phyloP scores from a whole-genome alignment of 768 basidiomycete genomes.

The Steccherinum ochraceum region DNA sequence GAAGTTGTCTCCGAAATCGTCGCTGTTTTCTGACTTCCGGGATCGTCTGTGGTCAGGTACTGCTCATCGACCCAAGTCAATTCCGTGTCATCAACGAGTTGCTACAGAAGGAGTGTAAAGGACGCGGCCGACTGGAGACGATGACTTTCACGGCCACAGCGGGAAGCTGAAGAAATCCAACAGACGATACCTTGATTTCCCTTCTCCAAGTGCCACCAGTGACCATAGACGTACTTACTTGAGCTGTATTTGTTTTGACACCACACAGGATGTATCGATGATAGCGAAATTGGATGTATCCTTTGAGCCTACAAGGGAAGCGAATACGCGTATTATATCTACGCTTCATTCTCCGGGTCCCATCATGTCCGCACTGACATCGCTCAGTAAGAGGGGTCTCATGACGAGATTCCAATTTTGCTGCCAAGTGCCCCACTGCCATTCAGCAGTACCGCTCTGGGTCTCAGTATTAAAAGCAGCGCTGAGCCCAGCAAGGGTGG shows the following conservation, averaged over 20 bases:
- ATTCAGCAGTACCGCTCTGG: constrained; percentile 21
- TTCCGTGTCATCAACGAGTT: constrained; percentile 88
- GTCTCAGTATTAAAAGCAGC: constrained; percentile 33
- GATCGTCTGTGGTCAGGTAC: constrained; percentile 50
- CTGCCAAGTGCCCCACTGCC: constrained; percentile 75
- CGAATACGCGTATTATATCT: not conserved
- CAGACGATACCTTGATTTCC: too few species aligned
- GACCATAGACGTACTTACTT: not conserved
- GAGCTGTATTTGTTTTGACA: too few species aligned
- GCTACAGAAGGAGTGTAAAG: constrained; percentile 87
- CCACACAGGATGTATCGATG: too few species aligned
- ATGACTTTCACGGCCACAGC: constrained; percentile 65
- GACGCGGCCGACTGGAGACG: constrained; percentile 81
- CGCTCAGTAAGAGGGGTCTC: constrained; percentile 44
- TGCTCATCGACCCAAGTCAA: constrained; percentile 90
- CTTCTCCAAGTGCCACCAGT: not conserved
- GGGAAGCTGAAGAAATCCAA: constrained; percentile 10
- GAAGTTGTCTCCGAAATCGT: not conserved
- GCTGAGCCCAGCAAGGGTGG: constrained; percentile 44
- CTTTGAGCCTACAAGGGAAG: not conserved
- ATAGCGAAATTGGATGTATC: too few species aligned
- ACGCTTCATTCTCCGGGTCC: too few species aligned
- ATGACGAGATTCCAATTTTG: constrained; percentile 78
- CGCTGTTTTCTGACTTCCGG: not conserved
- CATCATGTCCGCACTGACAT: constrained; percentile 16